Base-by-base conservation (phyloP, 352 stramenopile species). In the Globisporangium apiculatum region DNA sequence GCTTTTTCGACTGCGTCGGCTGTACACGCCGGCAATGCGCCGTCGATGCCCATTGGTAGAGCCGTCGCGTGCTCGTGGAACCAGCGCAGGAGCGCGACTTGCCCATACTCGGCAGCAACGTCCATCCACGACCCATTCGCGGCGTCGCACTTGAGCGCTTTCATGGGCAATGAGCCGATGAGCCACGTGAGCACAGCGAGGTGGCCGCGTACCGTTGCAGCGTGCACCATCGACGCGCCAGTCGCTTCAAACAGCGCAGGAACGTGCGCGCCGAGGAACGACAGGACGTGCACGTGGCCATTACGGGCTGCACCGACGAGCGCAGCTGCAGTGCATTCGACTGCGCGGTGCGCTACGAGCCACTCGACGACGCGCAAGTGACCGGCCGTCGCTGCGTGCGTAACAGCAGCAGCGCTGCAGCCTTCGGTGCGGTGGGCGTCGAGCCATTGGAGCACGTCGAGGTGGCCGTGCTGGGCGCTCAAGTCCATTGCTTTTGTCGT, bases 371-470 rank as follows among this genome's bases (percentile, higher is more conserved):
- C 71, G 14, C 71, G 58, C n/a, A 87, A 52, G 48, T 87, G 75
- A 5, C 79, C 79, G 17, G 72, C 68, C 0, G 67, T 63, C 3
- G 73, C 72, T 5, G 84, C 84, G 51, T 86, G 81, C 55, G 79
- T 86, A 48, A 94, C 66, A 14, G 84, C 84, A 41, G 78, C 77
- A 2, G 69, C 45, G 36, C 75, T 89, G 66, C 79, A 92, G 1
- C 84, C 84, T 61, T 94, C 84, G 1, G 53, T 53, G 11, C 81
- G 75, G 57, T 92, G 67, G 9, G 64, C 63, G 47, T 90, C 71
- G 14, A 94, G 75, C 84, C 84, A 94, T 54, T 83, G 64, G 43
- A 89, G 52, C 45, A 87, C 71, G 14, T 76, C 64, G 3, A 87
- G 47, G 35, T 88, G 70, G 6, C 75, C 77, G 56, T 80, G 82